Percentiles rank a stretch among this genome's conserved stretches.
Evolutionary conservation across 768 basidiomycete genomes (phyloP).

Genomic region (Boletus sp.): DNA sequence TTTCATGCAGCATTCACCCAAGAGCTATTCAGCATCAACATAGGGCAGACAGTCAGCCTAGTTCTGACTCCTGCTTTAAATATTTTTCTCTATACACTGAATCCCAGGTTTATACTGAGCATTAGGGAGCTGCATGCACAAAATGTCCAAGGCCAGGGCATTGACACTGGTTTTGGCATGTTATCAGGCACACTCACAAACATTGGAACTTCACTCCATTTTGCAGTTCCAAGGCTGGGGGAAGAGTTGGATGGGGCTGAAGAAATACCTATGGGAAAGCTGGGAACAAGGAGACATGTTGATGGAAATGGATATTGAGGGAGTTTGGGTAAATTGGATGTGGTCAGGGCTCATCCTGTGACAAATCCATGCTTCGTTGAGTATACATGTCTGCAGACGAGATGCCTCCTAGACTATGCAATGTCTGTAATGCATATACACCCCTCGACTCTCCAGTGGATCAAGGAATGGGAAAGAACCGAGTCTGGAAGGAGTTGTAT

Average conservation of each 20-base stretch:
- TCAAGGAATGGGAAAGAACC: background rate
- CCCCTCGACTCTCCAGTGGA: background rate
- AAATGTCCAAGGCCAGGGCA: too few relatives aligned
- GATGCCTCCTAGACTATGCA: too few relatives aligned
- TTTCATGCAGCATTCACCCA: background rate
- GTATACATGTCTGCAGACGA: background rate
- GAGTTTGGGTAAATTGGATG: background rate
- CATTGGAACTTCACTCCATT: too few relatives aligned
- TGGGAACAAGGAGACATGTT: too few relatives aligned
- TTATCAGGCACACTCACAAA: too few relatives aligned
- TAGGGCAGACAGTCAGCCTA: background rate
- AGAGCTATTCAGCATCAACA: background rate
- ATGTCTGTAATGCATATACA: background rate
- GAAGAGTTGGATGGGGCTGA: background rate
- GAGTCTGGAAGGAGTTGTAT: background rate
- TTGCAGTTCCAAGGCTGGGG: background rate
- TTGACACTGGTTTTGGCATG: too few relatives aligned
- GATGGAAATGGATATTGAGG: background rate
- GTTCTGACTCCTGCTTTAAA: background rate
- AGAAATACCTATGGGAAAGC: background rate
- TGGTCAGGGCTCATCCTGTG: background rate
- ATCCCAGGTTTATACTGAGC: slow-evolving; percentile 6
- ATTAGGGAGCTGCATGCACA: background rate
- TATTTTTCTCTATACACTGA: background rate
- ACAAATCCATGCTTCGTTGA: background rate